Base-by-base conservation (phyloP, 2,329 filamentous ascomycete species). In the Aspergillus luchuensis region DNA sequence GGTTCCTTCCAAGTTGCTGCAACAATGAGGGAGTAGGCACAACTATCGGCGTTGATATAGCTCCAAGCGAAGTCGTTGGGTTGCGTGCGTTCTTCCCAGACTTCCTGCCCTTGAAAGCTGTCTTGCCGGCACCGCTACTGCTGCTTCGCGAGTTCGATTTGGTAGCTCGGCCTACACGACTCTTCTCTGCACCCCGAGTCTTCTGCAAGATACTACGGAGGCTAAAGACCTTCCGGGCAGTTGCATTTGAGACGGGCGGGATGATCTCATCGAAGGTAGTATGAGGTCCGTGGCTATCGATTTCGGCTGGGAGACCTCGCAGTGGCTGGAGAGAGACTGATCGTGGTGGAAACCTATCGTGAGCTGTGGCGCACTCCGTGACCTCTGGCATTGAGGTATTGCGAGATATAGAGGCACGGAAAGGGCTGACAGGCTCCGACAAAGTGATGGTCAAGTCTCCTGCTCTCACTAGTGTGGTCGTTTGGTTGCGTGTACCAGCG, bases 161-260 rank as follows among this genome's bases (percentile, higher is more conserved):
- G 38, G 11, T 11, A 28, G 21, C 43, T 11, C 15, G 21, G 19
- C 33, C 33, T 8, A 28, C 15, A 25, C 11, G 19, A 17, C 23
- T 52, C 19, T 65, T 66, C 4, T 65, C 62, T 8, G 47, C 15
- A 15, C 45, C 21, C 21, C 61, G 63, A 38, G 56, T 38, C 41
- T 64, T 67, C n/a, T 50, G 23, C 56, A 69, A 66, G 2, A 69
- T 69, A 52, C 58, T 66, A 4, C 66, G 67, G 50, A 70, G 60
- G 23, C 64, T 62, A 23, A 56, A 67, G 13, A 65, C 36, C 33
- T 63, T 61, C 13, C 64, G 57, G 17, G 38, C 65, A 50, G 63
- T 62, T 30, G 66, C 60, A 8, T 65, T 64, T n/a, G 61, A 36
- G 33, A 36, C 33, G 43, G 8, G 47, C 15, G 52, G 58, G 8